Conservation (phyloP, 371 early-diverging fungal species). For the Sporodiniella umbellata region DNA sequence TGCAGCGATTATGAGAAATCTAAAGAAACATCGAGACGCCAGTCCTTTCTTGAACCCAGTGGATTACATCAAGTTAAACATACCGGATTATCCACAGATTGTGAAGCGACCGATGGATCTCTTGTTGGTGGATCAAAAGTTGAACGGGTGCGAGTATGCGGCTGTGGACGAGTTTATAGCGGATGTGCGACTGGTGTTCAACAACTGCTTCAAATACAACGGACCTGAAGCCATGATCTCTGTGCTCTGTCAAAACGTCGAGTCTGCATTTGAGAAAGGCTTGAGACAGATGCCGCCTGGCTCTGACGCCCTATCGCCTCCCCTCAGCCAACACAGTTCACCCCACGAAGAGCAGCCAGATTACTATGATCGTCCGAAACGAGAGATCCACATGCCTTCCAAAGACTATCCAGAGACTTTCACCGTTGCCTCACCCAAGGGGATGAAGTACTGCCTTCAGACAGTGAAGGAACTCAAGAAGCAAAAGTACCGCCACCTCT, state of each 20-base stretch:
- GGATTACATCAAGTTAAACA: slow-evolving; percentile 84
- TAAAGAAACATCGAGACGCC: slow-evolving; percentile 74
- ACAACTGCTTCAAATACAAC: slow-evolving; percentile 91
- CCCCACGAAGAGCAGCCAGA: background rate
- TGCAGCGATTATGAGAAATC: slow-evolving; percentile 65
- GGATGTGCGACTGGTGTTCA: slow-evolving; percentile 75
- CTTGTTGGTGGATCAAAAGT: slow-evolving; percentile 83
- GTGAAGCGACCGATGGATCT: slow-evolving; percentile 98
- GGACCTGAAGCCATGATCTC: slow-evolving; percentile 76
- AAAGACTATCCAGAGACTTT: slow-evolving; percentile 51
- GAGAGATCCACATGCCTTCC: slow-evolving; percentile 71
- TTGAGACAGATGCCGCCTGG: slow-evolving; percentile 66
- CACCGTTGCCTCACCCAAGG: slow-evolving; percentile 44
- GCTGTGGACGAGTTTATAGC: slow-evolving; percentile 66
- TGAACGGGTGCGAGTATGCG: slow-evolving; percentile 69
- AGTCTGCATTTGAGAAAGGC: slow-evolving; percentile 68
- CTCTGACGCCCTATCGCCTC: slow-evolving; percentile 3
- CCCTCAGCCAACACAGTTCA: slow-evolving; percentile 9
- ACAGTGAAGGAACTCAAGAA: slow-evolving; percentile 78
- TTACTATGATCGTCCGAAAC: slow-evolving; percentile 61
- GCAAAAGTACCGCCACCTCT: slow-evolving; percentile 62
- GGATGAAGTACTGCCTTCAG: slow-evolving; percentile 66
- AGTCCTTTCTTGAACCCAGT: slow-evolving; percentile 91
- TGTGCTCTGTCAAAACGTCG: slow-evolving; percentile 71
- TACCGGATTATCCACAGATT: slow-evolving; percentile 93